Evolutionary conservation across 768 basidiomycete genomes (phyloP).

Genomic region (Zangia roseola): DNA sequence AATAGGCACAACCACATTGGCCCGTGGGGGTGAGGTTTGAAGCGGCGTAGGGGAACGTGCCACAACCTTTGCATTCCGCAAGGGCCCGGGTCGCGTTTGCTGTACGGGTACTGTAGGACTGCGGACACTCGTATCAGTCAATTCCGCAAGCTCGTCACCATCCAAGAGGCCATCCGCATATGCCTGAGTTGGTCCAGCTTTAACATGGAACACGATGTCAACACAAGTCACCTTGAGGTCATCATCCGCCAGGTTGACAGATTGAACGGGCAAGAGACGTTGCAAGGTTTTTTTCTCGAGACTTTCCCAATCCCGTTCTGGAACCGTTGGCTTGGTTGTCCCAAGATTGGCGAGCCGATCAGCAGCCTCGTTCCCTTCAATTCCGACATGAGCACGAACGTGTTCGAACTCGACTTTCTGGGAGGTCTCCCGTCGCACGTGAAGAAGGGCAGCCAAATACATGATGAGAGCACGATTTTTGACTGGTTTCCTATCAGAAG

Average conservation of each 20-base stretch:
- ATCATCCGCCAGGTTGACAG: neutral
- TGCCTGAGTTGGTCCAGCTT: slow-evolving; percentile 13
- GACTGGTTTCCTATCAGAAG: slow-evolving; percentile 50
- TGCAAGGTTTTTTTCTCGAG: slow-evolving; percentile 17
- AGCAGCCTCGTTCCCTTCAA: slow-evolving; percentile 84
- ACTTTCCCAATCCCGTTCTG: slow-evolving; percentile 61
- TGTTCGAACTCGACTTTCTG: slow-evolving; percentile 64
- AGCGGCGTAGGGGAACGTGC: neutral
- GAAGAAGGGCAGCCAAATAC: slow-evolving; percentile 64
- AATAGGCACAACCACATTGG: neutral
- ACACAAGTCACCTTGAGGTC: slow-evolving; percentile 21
- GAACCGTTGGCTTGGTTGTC: slow-evolving; percentile 33
- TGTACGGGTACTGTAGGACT: neutral
- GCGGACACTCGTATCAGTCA: slow-evolving; percentile 6
- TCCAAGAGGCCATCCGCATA: slow-evolving; percentile 38
- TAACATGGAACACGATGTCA: slow-evolving; percentile 2
- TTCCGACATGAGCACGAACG: slow-evolving; percentile 78
- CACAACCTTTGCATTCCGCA: neutral
- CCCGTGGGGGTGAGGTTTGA: neutral
- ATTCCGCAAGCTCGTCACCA: slow-evolving; percentile 32
- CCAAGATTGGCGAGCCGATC: slow-evolving; percentile 72
- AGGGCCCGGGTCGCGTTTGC: neutral
- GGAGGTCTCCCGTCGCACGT: slow-evolving; percentile 47
- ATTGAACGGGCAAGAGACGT: slow-evolving; percentile 9
- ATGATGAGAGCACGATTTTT: slow-evolving; percentile 73